phyloP scores from a whole-genome alignment of 305 asterid genomes.

The Rubia peregrina region DNA sequence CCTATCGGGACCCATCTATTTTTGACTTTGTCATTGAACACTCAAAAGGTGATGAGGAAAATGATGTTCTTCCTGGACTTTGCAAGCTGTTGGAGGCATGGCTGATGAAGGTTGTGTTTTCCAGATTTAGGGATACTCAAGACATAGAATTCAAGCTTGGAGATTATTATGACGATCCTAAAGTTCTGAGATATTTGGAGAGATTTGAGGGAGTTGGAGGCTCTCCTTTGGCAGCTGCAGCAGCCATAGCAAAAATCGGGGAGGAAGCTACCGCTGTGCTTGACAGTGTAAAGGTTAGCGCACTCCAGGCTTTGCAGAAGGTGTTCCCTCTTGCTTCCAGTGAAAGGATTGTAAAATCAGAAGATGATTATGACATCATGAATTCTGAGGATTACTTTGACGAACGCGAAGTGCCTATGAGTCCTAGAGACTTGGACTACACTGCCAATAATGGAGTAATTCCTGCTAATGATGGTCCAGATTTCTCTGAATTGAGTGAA shows the following conservation, averaged over 20 bases:
- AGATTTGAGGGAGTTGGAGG: slow-evolving; percentile 78
- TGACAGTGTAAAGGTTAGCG: slow-evolving; percentile 74
- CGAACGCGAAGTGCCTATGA: slow-evolving; percentile 27
- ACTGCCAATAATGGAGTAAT: slow-evolving; percentile 21
- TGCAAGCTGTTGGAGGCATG: slow-evolving; percentile 92
- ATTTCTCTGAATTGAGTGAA: slow-evolving; percentile 35
- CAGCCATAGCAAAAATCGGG: slow-evolving; percentile 89
- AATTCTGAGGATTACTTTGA: slow-evolving; percentile 28
- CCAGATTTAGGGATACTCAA: slow-evolving; percentile 86
- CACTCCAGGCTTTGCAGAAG: slow-evolving; percentile 76
- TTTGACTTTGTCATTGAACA: slow-evolving; percentile 70
- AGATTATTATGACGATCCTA: slow-evolving; percentile 91
- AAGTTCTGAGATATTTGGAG: slow-evolving; percentile 85
- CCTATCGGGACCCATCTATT: slow-evolving; percentile 80
- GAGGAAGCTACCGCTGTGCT: slow-evolving; percentile 95
- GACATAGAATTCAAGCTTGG: slow-evolving; percentile 68
- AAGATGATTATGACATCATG: slow-evolving; percentile 34
- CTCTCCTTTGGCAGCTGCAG: slow-evolving; percentile 97
- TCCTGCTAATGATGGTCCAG: slow-evolving; percentile 29
- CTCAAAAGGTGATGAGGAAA: slow-evolving; percentile 66
- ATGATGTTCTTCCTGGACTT: slow-evolving; percentile 82
- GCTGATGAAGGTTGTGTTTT: slow-evolving; percentile 96
- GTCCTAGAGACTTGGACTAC: slow-evolving; percentile 30
- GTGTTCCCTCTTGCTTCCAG: slow-evolving; percentile 66
- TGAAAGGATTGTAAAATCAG: slow-evolving; percentile 34